A percentile compares a stretch with the other conserved stretches of the same genome.
Evolutionary conservation across 768 basidiomycete genomes (phyloP).

Genomic region (Leccinum olivaceopallidum): DNA sequence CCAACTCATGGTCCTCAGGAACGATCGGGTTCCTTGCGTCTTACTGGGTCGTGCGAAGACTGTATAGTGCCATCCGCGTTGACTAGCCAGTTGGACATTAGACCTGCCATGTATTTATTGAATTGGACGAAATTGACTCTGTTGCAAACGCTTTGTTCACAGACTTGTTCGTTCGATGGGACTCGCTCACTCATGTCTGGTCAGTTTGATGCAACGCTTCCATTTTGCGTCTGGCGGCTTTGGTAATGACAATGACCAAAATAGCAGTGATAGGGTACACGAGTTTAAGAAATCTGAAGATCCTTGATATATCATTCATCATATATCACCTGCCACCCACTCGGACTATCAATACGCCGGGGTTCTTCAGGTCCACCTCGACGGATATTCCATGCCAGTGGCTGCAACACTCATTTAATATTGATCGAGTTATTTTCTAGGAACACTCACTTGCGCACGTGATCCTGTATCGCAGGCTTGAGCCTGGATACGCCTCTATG

Average conservation of each 20-base stretch:
- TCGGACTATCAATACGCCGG: constrained; percentile 81
- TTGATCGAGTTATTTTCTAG: neutral
- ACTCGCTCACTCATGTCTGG: neutral
- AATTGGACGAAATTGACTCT: constrained; percentile 5
- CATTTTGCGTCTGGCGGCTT: neutral
- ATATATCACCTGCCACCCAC: constrained; percentile 3
- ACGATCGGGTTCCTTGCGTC: constrained; percentile 90
- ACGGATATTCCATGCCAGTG: constrained; percentile 58
- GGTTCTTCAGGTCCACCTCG: constrained; percentile 75
- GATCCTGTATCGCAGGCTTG: constrained; percentile 84
- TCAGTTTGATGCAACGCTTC: neutral
- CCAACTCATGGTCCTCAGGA: constrained; percentile 43
- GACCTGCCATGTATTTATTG: constrained; percentile 12
- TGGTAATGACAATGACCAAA: neutral
- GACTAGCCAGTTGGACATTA: constrained; percentile 41
- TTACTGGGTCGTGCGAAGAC: constrained; percentile 84
- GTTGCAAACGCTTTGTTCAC: neutral
- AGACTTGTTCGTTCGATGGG: neutral
- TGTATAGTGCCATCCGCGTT: constrained; percentile 83
- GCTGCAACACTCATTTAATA: constrained; percentile 38
- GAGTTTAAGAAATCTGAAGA: neutral
- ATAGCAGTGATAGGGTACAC: neutral
- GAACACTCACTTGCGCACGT: constrained; percentile 67
- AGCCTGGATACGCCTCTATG: constrained; percentile 73
- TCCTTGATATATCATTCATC: neutral